Base-by-base conservation (phyloP, 2,329 filamentous ascomycete genomes). In the Fusarium sp. region DNA sequence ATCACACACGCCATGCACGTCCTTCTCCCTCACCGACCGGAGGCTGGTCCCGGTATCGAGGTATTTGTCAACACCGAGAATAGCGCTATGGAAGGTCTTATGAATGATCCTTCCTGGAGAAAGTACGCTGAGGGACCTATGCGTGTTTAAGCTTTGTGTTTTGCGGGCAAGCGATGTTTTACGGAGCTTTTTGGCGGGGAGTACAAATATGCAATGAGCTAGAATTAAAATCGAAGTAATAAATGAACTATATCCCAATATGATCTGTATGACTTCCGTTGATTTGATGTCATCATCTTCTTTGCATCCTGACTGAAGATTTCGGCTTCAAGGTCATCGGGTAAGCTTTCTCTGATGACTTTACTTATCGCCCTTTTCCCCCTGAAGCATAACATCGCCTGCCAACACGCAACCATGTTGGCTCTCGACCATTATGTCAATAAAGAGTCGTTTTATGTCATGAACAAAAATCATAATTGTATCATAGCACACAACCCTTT, bases 1-100 rank as follows among this genome's bases (percentile, higher is more conserved):
- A 42, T 64, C 7, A 64, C 59, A 31, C 61, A 64, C 11, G 50
- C 59, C 0, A 64, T 64, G 61, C 61, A 64, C 0, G 42, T 64
- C 0, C 4, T 64, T 16, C 23, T 64, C 4, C 61, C 61, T 14
- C 19, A 64, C 1, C 26, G 61, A 10, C 39, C 39, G 2, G 59
- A 50, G 7, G 61, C 61, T 4, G 61, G 61, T 1, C 21, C 59
- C 2, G 61, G 61, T 12, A 43, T 64, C 1, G 61, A 64, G 7
- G 21, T 58, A 0, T 64, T 64, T 6, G 61, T 64, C 1, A 55
- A 51, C 4, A 64, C 59, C 1, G 59, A 64, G 39, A 58, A 64
- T 0, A 21, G 26, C 6, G 59, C 61, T 2, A 64, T 64, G 59
- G 25, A 58, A 4, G 19, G 13, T 37, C 21, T 64, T 3, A 11